These are phyloP conservation scores for Fabrea salina DNA, from an alignment of 169 alveolate genomes.

Conservation along the genomic window DNA sequence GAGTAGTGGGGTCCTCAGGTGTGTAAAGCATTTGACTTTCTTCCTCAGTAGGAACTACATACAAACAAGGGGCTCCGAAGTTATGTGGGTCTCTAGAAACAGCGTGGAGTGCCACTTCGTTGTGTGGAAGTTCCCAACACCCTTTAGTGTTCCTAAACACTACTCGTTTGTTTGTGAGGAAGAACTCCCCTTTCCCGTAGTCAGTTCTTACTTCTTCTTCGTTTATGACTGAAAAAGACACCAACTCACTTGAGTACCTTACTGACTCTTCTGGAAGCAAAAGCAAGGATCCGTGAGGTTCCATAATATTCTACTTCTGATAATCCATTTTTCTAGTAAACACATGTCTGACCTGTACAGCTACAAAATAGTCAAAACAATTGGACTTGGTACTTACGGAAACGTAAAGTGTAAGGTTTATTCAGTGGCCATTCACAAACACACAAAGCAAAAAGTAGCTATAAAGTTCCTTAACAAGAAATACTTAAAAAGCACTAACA, in stretches of 20 bases:
- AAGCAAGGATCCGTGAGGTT: no score
- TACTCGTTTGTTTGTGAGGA: neutral
- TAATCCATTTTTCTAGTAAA: no score
- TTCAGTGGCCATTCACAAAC: conserved; percentile 46
- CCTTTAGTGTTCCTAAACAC: neutral
- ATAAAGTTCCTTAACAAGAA: conserved; percentile 69
- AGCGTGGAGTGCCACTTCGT: neutral
- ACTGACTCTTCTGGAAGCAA: neutral
- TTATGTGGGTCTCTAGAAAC: neutral
- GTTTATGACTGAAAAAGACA: neutral
- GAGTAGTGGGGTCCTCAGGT: neutral
- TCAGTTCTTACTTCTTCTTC: neutral
- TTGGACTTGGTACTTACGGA: conserved; percentile 89
- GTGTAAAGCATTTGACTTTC: neutral
- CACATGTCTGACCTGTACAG: neutral
- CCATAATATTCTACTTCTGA: no score
- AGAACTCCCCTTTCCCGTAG: neutral
- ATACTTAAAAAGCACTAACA: conserved; percentile 57
- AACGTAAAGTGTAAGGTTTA: conserved; percentile 56
- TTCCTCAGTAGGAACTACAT: neutral
- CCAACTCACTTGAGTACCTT: neutral
- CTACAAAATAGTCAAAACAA: conserved; percentile 45
- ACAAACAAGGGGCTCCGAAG: conserved; percentile 1
- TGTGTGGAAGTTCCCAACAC: neutral
- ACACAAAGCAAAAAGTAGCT: conserved; percentile 64